Conservation (phyloP, 768 basidiomycete species). For the Lactarius evosmus region DNA sequence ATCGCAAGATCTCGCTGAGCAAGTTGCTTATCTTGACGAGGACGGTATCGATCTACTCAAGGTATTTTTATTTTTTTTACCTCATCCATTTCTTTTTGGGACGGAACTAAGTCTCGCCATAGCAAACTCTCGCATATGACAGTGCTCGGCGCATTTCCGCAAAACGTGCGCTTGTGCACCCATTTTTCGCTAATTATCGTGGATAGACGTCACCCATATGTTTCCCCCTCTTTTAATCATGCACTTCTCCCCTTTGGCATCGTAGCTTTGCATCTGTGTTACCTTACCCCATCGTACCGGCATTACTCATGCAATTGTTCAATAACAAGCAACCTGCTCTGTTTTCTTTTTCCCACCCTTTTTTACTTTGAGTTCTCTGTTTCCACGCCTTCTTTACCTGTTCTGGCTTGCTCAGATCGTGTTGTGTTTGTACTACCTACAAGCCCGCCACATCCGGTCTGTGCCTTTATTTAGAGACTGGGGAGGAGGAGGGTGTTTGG, state of each 20-base stretch:
- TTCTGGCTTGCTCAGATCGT: conserved; percentile 9
- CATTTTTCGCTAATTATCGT: conserved; percentile 51
- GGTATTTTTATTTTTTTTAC: conserved; percentile 40
- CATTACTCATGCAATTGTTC: conserved; percentile 27
- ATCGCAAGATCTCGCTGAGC: conserved; percentile 59
- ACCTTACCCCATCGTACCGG: conserved; percentile 20
- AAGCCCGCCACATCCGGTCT: neutral
- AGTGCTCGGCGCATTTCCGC: conserved; percentile 90
- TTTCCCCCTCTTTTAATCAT: conserved; percentile 4
- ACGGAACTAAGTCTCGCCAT: neutral
- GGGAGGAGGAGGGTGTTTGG: neutral
- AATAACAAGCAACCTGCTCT: conserved; percentile 24
- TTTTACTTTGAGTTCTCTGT: too few relatives aligned
- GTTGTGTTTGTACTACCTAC: neutral
- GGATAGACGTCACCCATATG: conserved; percentile 9
- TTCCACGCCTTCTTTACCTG: neutral
- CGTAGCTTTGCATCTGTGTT: conserved; percentile 26
- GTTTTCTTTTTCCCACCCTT: neutral
- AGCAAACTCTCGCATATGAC: conserved; percentile 68
- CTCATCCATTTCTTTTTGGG: neutral
- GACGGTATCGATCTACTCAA: conserved; percentile 77
- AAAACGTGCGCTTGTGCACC: conserved; percentile 53
- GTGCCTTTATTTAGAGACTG: neutral
- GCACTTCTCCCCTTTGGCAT: conserved; percentile 19
- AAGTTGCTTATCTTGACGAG: conserved; percentile 71